phyloP scores from a whole-genome alignment of 257 asterid genomes.

The Capsicum rhomboideum region DNA sequence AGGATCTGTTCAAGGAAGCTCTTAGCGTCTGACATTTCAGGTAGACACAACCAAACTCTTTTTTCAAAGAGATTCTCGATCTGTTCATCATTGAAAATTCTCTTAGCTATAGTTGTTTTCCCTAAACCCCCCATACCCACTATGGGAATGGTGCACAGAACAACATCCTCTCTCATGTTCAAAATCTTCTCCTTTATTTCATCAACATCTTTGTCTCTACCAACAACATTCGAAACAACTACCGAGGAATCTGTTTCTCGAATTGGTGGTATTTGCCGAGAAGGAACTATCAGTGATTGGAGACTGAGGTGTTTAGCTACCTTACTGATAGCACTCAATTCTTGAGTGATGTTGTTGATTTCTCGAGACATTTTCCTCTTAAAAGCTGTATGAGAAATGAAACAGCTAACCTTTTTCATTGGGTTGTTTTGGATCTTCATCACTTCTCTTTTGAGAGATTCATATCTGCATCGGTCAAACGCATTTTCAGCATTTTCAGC shows the following conservation, averaged over 20 bases:
- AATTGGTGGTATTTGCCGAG: neutral
- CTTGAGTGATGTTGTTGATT: neutral
- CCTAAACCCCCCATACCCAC: conserved; percentile 14
- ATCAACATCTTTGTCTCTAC: conserved; percentile 3
- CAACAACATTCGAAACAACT: neutral
- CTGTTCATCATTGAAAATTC: conserved; percentile 1
- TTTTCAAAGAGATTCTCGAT: neutral
- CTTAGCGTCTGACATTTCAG: conserved; percentile 6
- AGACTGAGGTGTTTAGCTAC: neutral
- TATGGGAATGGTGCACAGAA: conserved; percentile 1
- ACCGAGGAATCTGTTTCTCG: neutral
- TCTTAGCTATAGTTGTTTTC: conserved; percentile 11
- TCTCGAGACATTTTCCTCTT: neutral
- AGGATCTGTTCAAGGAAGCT: conserved; percentile 6
- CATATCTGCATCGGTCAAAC: conserved; percentile 12
- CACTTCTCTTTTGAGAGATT: neutral
- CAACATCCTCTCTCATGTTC: neutral
- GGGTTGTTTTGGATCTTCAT: neutral
- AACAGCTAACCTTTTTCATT: neutral
- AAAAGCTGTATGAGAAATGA: neutral
- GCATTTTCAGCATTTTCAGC: conserved; percentile 9
- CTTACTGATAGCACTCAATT: neutral
- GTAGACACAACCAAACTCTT: conserved; percentile 18
- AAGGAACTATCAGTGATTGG: neutral
- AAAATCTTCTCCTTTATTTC: neutral